These are phyloP conservation scores for Mycena alexandri DNA, from an alignment of 768 basidiomycete genomes.

Conservation along the genomic window DNA sequence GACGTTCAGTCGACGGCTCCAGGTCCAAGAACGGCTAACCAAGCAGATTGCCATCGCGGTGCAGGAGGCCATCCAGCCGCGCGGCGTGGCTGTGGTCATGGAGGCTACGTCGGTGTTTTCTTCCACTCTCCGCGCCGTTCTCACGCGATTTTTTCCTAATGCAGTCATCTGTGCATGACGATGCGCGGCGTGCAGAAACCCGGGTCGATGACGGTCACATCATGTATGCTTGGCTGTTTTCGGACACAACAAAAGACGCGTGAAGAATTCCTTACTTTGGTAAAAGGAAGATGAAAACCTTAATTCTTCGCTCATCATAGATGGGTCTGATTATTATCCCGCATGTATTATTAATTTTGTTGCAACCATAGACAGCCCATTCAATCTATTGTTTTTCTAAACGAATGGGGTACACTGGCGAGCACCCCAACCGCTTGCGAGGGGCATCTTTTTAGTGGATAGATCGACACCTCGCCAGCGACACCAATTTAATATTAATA, in stretches of 20 bases:
- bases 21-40: slow-evolving; percentile 97
- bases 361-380: slow-evolving; percentile 33
- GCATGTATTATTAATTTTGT: slow-evolving; percentile 40
- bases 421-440: too few relatives aligned
- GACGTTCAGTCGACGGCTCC: slow-evolving; percentile 94
- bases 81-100: slow-evolving; percentile 99
- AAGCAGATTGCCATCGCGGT: slow-evolving; percentile 99
- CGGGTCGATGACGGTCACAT: slow-evolving; percentile 93
- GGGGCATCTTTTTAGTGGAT: too few relatives aligned
- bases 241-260: slow-evolving; percentile 98
- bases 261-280: slow-evolving; percentile 94
- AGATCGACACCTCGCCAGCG: too few relatives aligned
- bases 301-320: slow-evolving; percentile 43
- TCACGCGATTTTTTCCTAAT: slow-evolving; percentile 29
- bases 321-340: slow-evolving; percentile 43
- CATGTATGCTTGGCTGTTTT: slow-evolving; percentile 99
- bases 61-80: slow-evolving; percentile 96
- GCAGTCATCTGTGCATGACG: slow-evolving; percentile 97
- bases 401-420: too few relatives aligned
- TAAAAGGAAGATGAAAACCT: slow-evolving; percentile 62
- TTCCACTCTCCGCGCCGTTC: slow-evolving; percentile 26
- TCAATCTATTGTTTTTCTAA: background rate
- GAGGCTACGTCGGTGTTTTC: slow-evolving; percentile 86
- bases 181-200: slow-evolving; percentile 99
- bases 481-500: too few relatives aligned